phyloP scores from a whole-genome alignment of 2,329 filamentous ascomycete genomes.

The Apiospora kogelbergensis region DNA sequence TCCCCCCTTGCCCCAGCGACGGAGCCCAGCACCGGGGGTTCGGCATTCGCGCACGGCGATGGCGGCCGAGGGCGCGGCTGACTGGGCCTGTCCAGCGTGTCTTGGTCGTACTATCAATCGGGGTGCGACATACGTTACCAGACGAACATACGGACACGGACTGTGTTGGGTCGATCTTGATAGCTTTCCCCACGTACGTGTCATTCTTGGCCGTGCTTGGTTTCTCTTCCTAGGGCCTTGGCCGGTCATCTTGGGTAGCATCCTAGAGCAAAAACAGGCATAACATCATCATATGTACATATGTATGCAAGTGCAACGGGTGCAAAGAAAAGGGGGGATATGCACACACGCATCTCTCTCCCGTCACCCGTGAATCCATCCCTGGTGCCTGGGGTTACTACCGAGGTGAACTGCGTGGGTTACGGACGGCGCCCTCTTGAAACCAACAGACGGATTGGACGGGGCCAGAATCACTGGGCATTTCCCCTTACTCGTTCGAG shows the following conservation, averaged over 20 bases:
- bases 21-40: neutral
- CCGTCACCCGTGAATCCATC: neutral
- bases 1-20: neutral
- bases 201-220: neutral
- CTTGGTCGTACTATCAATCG: neutral
- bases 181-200: neutral
- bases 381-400: neutral
- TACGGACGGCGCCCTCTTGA: neutral
- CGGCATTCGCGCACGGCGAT: neutral
- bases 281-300: too few species aligned
- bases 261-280: neutral
- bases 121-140: neutral
- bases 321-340: neutral
- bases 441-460: neutral
- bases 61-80: neutral
- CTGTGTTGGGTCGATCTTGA: slow-evolving; percentile 2
- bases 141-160: neutral
- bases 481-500: neutral
- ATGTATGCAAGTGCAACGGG: too few species aligned
- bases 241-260: neutral
- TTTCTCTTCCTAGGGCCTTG: neutral
- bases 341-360: neutral
- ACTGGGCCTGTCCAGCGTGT: neutral
- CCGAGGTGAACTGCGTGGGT: neutral
- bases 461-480: neutral